A percentile compares a stretch with the other conserved stretches of the same genome.
These are phyloP conservation scores for Thielaviopsis ethacetica DNA, from an alignment of 2,329 filamentous ascomycete species.

Conservation along the genomic window DNA sequence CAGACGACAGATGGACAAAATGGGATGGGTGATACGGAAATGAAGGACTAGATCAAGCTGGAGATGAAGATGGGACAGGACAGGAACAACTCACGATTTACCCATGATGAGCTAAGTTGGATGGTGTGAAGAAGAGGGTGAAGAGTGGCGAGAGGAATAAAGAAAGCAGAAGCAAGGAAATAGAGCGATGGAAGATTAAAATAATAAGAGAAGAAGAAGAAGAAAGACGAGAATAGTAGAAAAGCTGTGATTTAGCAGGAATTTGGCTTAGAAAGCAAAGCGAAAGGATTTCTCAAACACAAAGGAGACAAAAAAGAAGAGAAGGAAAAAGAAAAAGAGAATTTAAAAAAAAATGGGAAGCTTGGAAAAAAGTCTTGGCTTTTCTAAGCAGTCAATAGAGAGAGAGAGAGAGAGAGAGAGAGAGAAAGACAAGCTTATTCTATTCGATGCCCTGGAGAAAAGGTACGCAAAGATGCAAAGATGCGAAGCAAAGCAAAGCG, in stretches of 20 bases:
- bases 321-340: conserved; percentile 3
- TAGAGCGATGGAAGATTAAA: not conserved
- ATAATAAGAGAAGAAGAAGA: not conserved
- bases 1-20: not conserved
- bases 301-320: conserved; percentile 3
- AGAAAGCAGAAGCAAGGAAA: too few relatives aligned
- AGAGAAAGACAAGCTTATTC: too few relatives aligned
- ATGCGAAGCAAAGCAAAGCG: too few relatives aligned
- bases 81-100: conserved; percentile 33
- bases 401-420: too few relatives aligned
- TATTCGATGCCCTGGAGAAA: too few relatives aligned
- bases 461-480: not conserved
- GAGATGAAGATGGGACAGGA: conserved; percentile 8
- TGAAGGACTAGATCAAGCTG: not conserved
- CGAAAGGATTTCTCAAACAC: not conserved
- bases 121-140: not conserved
- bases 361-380: not conserved
- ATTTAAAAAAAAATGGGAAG: not conserved
- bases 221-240: too few relatives aligned
- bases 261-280: too few relatives aligned
- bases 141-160: not conserved
- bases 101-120: conserved; percentile 23
- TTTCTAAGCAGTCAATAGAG: not conserved
- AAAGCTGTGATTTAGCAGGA: too few relatives aligned
- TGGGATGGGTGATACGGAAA: not conserved